A percentile compares a stretch with the other conserved stretches of the same genome.
Conservation (phyloP, 1,284 basidiomycete species). For the Cutaneotrichosporon cutaneum region DNA sequence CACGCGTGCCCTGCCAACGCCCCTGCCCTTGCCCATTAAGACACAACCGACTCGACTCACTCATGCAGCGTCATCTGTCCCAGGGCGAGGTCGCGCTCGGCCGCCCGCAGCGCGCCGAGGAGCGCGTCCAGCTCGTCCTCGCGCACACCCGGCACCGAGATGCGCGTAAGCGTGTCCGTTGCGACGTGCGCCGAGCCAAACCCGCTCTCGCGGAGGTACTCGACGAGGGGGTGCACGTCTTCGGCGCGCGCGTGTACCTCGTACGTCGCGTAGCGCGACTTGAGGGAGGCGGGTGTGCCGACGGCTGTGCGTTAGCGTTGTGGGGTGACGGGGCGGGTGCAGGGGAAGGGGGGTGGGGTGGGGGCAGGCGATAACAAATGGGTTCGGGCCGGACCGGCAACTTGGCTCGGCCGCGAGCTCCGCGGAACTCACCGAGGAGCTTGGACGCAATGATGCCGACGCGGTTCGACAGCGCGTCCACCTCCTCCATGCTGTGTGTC, state of each 20-base stretch:
- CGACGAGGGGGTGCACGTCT: conserved; percentile 60
- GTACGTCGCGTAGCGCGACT: conserved; percentile 67
- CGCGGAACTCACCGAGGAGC: conserved; percentile 60
- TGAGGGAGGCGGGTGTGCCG: conserved; percentile 66
- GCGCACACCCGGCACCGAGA: conserved; percentile 34
- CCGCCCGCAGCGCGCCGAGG: conserved; percentile 24
- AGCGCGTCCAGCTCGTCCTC: conserved; percentile 32
- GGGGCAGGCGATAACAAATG: neutral
- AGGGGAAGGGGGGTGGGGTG: too few species aligned
- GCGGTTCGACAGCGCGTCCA: conserved; percentile 68
- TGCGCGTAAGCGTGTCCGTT: conserved; percentile 34
- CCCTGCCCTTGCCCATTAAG: neutral
- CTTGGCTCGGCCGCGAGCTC: neutral
- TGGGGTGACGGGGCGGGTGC: neutral
- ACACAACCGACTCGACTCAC: conserved; percentile 27
- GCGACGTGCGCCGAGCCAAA: conserved; percentile 54
- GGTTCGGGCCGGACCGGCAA: neutral
- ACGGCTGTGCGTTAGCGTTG: conserved; percentile 43
- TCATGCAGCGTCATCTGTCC: conserved; percentile 37
- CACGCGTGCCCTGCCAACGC: neutral
- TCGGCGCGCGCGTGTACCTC: conserved; percentile 72
- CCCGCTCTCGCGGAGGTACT: conserved; percentile 64
- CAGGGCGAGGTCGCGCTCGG: conserved; percentile 23
- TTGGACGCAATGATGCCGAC: conserved; percentile 69
- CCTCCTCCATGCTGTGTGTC: conserved; percentile 78